Evolutionary conservation across 768 basidiomycete species (phyloP).

Genomic region (Lentinula sp.): DNA sequence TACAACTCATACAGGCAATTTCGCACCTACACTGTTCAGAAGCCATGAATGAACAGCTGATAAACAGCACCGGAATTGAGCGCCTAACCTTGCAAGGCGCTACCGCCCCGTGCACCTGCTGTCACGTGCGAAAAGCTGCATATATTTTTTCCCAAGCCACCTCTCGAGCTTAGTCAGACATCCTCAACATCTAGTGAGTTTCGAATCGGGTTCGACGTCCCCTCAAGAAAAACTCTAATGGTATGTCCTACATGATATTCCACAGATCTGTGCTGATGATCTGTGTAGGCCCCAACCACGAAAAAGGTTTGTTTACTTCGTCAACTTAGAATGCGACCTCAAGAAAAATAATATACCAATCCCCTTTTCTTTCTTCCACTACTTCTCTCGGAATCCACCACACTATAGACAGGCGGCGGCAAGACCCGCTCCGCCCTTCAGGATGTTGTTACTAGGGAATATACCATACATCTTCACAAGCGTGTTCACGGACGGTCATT

Average conservation of each 20-base stretch:
- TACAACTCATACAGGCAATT: background rate
- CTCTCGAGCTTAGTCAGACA: background rate
- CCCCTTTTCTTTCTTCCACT: background rate
- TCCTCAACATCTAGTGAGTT: background rate
- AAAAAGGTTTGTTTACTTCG: background rate
- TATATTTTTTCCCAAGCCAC: background rate
- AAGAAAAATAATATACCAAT: background rate
- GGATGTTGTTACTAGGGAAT: constrained; percentile 97
- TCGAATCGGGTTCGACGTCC: background rate
- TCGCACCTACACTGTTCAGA: background rate
- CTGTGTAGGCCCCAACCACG: background rate
- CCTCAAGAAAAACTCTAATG: background rate
- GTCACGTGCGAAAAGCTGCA: too few species aligned
- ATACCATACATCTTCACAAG: constrained; percentile 98
- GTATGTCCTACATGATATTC: background rate
- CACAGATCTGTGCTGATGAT: background rate
- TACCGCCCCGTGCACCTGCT: too few species aligned
- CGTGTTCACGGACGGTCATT: constrained; percentile 87
- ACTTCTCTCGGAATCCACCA: background rate
- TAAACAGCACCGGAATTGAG: background rate
- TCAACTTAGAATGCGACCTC: too few species aligned
- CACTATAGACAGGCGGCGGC: constrained; percentile 47
- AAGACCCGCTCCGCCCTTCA: constrained; percentile 95
- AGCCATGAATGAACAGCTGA: background rate
- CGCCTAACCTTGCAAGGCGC: too few species aligned